Evolutionary conservation across 2,329 filamentous ascomycete species (phyloP), one percentile per base, ranked within the genome.

Genomic region (Diaporthe sp.): DNA sequence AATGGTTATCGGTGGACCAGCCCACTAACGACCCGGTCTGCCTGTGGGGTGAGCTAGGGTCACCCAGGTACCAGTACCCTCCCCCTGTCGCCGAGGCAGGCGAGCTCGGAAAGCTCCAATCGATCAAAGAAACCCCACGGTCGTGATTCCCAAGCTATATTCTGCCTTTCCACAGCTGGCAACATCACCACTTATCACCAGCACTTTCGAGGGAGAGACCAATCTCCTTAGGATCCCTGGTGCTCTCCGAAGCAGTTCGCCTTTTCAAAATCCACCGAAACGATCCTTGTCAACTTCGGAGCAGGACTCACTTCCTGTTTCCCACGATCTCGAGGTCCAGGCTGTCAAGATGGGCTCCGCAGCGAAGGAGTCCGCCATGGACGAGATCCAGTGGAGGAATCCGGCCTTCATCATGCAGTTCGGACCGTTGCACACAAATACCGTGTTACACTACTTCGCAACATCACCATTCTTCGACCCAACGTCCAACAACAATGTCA

Each of bases 341-440:
- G 55, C 74, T 15, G 53, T 67, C 72, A 80, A 69, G 72, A 89
- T 89, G 87, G 82, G 83, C 34, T 82, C 85, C 58, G 83, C 86
- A 17, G 68, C 70, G 22, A 85, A 86, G 79, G 89, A 90, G 0
- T 86, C 88, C 2, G 88, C 89, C 9, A 86, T 93, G 76, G 92
- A 93, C 82, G 92, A 94, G 85, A 92, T 93, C 76, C 90, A 92
- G 86, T 94, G 92, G 91, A 87, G 87, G 76, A 87, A 88, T 51
- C 89, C 89, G 28, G 83, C 83, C 67, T 84, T 86, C 58, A 84
- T 88, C 61, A 85, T 86, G 67, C 81, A 84, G 61, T 89, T 91
- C 85, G 88, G 87, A 77, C 89, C 91, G 81, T 87, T 94, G 70
- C 91, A 94, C 82, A 89, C 87, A 78, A 93, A 93, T 81, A 88